Percentiles rank a stretch among this genome's conserved stretches.
Conservation (phyloP, 2,329 filamentous ascomycete species). For the Epichloe sibirici region DNA sequence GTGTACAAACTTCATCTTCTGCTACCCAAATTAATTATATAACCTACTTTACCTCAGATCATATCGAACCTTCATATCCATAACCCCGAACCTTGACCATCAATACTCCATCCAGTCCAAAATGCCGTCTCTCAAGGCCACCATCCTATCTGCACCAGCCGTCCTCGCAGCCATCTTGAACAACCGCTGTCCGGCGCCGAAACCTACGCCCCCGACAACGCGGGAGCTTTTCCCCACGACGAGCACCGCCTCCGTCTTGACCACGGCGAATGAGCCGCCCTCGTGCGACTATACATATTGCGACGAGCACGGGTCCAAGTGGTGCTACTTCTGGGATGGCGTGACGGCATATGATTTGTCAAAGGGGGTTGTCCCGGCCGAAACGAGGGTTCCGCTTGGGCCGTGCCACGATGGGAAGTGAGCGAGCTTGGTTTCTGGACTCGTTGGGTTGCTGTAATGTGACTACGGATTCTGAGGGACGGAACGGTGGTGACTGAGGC, state of each 20-base stretch:
- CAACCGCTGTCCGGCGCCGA: background rate
- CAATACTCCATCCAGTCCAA: no score
- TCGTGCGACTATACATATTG: constrained; percentile 25
- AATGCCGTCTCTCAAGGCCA: no score
- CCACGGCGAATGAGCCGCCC: constrained; percentile 4
- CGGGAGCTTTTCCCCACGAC: background rate
- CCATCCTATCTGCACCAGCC: no score
- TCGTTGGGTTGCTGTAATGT: no score
- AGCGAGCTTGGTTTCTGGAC: background rate
- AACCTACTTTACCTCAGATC: no score
- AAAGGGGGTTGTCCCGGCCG: constrained; percentile 23
- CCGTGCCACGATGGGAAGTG: constrained; percentile 11
- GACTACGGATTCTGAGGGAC: no score
- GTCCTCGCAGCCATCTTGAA: background rate
- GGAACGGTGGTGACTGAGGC: no score
- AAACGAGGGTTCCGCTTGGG: constrained; percentile 21
- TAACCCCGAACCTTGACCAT: no score
- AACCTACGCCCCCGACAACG: background rate
- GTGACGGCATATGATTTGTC: constrained; percentile 22
- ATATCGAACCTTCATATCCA: no score
- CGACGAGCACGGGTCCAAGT: constrained; percentile 18
- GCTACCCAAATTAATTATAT: no score
- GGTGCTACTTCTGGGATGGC: constrained; percentile 28
- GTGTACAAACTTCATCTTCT: no score
- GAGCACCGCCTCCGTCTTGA: background rate